Evolutionary conservation across 2,329 filamentous ascomycete genomes (phyloP).

Genomic region (Epichloe hybrida): DNA sequence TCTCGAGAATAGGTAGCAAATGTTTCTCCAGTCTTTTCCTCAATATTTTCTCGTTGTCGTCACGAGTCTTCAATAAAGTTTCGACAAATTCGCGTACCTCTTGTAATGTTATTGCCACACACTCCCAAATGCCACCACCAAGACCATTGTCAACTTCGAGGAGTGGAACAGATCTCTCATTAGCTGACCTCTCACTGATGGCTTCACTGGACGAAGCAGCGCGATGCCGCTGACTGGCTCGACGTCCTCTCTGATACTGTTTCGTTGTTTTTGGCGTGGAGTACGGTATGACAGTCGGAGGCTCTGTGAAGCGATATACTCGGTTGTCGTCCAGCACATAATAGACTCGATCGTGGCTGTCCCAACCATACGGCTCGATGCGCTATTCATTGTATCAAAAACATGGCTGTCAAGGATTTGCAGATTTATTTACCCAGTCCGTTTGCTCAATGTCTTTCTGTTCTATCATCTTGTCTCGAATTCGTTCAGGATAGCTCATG

Average conservation of each 20-base stretch:
- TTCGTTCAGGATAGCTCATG: conserved; percentile 72
- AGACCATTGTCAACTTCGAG: conserved; percentile 40
- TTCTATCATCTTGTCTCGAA: conserved; percentile 76
- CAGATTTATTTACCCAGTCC: conserved; percentile 52
- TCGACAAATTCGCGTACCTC: conserved; percentile 64
- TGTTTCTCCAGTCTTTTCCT: conserved; percentile 60
- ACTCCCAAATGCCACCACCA: conserved; percentile 78
- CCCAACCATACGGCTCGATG: conserved; percentile 79
- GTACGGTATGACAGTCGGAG: conserved; percentile 46
- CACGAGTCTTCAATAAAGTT: conserved; percentile 59
- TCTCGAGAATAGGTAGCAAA: conserved; percentile 72
- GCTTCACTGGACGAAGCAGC: conserved; percentile 24
- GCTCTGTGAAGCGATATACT: conserved; percentile 76
- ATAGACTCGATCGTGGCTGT: conserved; percentile 73
- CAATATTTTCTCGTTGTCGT: conserved; percentile 73
- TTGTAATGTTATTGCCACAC: conserved; percentile 65
- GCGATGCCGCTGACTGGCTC: conserved; percentile 62
- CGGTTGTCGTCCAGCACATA: conserved; percentile 90
- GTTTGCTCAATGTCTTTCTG: conserved; percentile 69
- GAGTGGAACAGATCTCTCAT: conserved; percentile 11
- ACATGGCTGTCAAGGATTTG: conserved; percentile 5
- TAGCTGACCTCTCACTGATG: conserved; percentile 16
- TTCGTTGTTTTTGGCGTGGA: conserved; percentile 53
- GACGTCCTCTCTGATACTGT: conserved; percentile 32
- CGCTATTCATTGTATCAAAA: conserved; percentile 29